Percentiles rank a stretch among this genome's conserved stretches.
These are phyloP conservation scores for Suillus sp. DNA, from an alignment of 768 basidiomycete species.

Conservation along the genomic window DNA sequence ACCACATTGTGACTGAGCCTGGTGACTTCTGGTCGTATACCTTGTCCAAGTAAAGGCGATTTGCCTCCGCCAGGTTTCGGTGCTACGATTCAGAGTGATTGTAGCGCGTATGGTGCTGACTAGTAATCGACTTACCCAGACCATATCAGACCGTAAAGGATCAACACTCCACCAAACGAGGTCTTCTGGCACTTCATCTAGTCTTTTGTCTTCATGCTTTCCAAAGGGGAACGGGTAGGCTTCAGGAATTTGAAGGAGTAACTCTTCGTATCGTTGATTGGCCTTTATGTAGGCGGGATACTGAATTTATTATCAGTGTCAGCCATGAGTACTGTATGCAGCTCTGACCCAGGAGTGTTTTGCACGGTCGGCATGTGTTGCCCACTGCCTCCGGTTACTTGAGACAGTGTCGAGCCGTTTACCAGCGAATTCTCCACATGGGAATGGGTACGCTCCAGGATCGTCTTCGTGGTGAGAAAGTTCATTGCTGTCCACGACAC, in stretches of 20 bases:
- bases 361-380: not conserved
- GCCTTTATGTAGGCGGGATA: conserved; percentile 12
- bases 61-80: conserved; percentile 17
- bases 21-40: conserved; percentile 22
- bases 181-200: conserved; percentile 21
- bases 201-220: not conserved
- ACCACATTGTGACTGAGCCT: conserved; percentile 27
- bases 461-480: conserved; percentile 1
- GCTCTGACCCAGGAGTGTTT: conserved; percentile 18
- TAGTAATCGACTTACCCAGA: conserved; percentile 14
- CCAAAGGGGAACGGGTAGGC: conserved; percentile 16
- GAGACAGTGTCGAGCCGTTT: conserved; percentile 10
- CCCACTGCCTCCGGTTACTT: conserved; percentile 14
- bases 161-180: conserved; percentile 18
- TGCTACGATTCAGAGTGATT: conserved; percentile 16
- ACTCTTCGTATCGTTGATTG: conserved; percentile 21
- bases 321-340: not conserved
- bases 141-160: not conserved
- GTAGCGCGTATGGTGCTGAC: too few species aligned
- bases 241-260: conserved; percentile 16
- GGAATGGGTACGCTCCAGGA: conserved; percentile 24
- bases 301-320: conserved; percentile 13
- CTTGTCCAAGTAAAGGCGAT: conserved; percentile 19
- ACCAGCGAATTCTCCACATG: conserved; percentile 3
- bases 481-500: not conserved